phyloP scores from a whole-genome alignment of 2,329 filamentous ascomycete genomes.

The Alternaria atra region DNA sequence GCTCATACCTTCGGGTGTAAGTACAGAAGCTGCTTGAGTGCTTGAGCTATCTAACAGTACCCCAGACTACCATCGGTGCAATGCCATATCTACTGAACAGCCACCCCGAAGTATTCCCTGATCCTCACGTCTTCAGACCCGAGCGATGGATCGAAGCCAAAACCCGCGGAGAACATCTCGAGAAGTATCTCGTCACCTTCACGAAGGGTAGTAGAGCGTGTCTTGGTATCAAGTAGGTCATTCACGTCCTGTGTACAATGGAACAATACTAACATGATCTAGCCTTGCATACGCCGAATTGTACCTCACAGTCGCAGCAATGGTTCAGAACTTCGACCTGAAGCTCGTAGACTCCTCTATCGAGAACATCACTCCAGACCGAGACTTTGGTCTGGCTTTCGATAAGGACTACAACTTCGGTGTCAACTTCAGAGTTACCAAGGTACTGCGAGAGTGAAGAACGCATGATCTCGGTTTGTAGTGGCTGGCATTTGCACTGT shows the following conservation, averaged over 20 bases:
- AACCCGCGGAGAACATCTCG: constrained; percentile 25
- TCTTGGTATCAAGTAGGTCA: constrained; percentile 42
- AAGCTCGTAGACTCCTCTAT: constrained; percentile 24
- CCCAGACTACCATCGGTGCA: constrained; percentile 35
- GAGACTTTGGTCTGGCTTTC: constrained; percentile 18
- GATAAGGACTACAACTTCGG: constrained; percentile 18
- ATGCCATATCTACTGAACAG: constrained; percentile 28
- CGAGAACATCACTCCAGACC: constrained; percentile 15
- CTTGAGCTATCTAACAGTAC: neutral
- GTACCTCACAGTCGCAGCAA: constrained; percentile 20
- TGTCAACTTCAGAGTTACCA: constrained; percentile 13
- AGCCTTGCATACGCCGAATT: constrained; percentile 42
- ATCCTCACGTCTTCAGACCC: constrained; percentile 23
- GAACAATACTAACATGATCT: neutral
- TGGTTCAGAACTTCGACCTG: constrained; percentile 25
- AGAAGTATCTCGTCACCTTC: constrained; percentile 52
- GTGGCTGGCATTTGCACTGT: no score
- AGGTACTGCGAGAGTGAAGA: constrained; percentile 5
- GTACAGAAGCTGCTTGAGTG: neutral
- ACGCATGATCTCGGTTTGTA: no score
- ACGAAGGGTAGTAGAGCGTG: constrained; percentile 51
- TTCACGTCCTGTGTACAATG: no score
- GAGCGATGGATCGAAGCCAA: constrained; percentile 28
- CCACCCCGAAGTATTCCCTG: constrained; percentile 33
- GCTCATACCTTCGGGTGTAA: constrained; percentile 28